Base-by-base conservation (phyloP, 192 early-diverging fungal species). In the Podila horticola region DNA sequence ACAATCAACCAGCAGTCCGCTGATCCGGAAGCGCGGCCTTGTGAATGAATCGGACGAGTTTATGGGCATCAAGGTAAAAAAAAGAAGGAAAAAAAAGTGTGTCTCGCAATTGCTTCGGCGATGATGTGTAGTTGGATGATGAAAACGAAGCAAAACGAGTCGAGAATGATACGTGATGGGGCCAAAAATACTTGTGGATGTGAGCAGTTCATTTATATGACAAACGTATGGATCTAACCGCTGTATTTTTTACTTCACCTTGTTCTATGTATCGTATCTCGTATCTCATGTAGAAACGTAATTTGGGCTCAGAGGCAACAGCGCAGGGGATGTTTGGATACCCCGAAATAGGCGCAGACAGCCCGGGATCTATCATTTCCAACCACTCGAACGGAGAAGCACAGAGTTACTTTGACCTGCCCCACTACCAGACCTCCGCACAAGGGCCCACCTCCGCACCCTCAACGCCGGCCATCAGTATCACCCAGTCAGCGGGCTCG, bases 291-390 rank as follows among this genome's bases (percentile, higher is more conserved):
- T 66, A 81, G 77, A 81, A 73, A 81, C 77, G 77, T 51, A 68
- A 81, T 58, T 11, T 73, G 62, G 77, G 66, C 69, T 81, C 71
- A 26, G 77, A 81, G 20, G 38, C 26, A 36, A 26, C 69, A n/a
- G 61, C 60, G 24, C 70, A 67, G 29, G 70, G 70, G 22, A 4
- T 55, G 38, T 67, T 62, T 74, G 64, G 64, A 29, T 71, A 50
- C 62, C 55, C 64, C 5, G 75, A 71, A 51, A 52, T 50, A n/a
- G 52, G 28, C 13, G 62, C 74, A 22, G 75, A 68, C 48, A 67
- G 64, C n/a, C 65, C 75, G 15, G 75, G 75, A 22, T 72, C 70
- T 10, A 68, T 68, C 51, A 57, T 38, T 0, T 59, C 57, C 31
- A 24, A 26, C 36, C 52, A 31, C 57, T 59, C 67, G 22, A 49